phyloP scores from a whole-genome alignment of 129 eudicot genomes.

The Lactuca saligna region DNA sequence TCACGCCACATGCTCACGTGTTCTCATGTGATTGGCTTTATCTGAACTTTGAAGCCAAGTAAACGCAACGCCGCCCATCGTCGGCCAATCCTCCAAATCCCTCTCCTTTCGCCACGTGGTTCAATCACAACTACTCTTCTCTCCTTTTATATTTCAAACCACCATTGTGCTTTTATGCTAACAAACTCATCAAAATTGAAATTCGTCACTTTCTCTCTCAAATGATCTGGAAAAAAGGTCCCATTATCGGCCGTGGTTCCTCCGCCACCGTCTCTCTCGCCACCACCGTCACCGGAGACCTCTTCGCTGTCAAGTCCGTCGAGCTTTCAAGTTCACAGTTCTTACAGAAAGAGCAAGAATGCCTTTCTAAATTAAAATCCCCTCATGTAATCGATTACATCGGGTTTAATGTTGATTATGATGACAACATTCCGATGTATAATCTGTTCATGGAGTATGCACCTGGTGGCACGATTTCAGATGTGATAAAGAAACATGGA shows the following conservation, averaged over 20 bases:
- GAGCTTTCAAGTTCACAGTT: conserved; percentile 42
- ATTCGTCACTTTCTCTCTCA: not conserved
- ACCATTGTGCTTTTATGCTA: not conserved
- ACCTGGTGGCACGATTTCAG: conserved; percentile 53
- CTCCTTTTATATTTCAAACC: not conserved
- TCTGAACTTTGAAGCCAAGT: conserved; percentile 26
- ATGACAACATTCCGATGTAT: conserved; percentile 30
- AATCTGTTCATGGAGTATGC: conserved; percentile 74
- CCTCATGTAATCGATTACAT: conserved; percentile 49
- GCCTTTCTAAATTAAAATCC: conserved; percentile 54
- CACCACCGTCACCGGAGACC: conserved; percentile 49
- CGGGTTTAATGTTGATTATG: conserved; percentile 43
- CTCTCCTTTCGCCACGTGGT: conserved; percentile 42
- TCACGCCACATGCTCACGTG: conserved; percentile 33
- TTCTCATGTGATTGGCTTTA: conserved; percentile 41
- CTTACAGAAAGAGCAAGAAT: conserved; percentile 46
- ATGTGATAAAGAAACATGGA: conserved; percentile 50
- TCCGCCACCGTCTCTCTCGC: conserved; percentile 78
- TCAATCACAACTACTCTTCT: conserved; percentile 14
- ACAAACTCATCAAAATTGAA: not conserved
- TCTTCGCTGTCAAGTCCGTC: conserved; percentile 72
- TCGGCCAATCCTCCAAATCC: conserved; percentile 7
- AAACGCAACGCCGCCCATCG: conserved; percentile 47
- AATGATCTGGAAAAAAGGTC: conserved; percentile 76
- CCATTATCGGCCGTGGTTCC: conserved; percentile 66